Evolutionary conservation across 73 alveolate genomes (phyloP), one percentile per base, ranked within the genome.

Genomic region (Paramecium octaurelia): DNA sequence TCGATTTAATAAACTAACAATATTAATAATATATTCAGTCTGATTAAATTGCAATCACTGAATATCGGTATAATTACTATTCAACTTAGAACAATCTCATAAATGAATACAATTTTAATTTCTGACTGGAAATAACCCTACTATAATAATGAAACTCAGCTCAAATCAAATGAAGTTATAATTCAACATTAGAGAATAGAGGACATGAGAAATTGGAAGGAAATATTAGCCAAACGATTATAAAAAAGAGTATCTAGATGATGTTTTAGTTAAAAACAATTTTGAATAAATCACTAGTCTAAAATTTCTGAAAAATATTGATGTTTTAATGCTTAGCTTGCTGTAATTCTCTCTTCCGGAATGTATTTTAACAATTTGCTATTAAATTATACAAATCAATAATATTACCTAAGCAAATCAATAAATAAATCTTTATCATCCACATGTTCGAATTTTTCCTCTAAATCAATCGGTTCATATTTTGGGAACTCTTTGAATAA

Each of bases 341-440:
- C 93, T 58, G 93, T 35, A 5, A 87, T 64, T 42, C 93, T 87
- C 12, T 87, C 76, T 31, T 87, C 93, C 9, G 93, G 93, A 11
- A 87, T 59, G 35, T 87, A 87, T 68, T 87, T 35, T 34, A 87
- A 44, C 10, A 75, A 87, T 40, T 87, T 87, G 10, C 88, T 87
- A 75, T 54, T 3, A 18, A 54, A 75, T 31, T 8, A n/a, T 10
- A 35, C 38, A 75, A 31, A 75, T 38, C 60, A 75, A 75, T 75
- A 75, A 14, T n/a, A 12, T 21, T 75, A 75, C 88, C 34, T 23
- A 18, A 87, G 48, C n/a, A 87, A 60, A 60, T 87, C 93, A 50
- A 87, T 87, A 42, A 68, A 59, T 59, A 35, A 35, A 38, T 87
- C 93, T 21, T 58, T 58, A 87, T 87, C 93, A 10, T 87, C 76